phyloP scores from a whole-genome alignment of 257 asterid species.

The Solanum ossicruentum region DNA sequence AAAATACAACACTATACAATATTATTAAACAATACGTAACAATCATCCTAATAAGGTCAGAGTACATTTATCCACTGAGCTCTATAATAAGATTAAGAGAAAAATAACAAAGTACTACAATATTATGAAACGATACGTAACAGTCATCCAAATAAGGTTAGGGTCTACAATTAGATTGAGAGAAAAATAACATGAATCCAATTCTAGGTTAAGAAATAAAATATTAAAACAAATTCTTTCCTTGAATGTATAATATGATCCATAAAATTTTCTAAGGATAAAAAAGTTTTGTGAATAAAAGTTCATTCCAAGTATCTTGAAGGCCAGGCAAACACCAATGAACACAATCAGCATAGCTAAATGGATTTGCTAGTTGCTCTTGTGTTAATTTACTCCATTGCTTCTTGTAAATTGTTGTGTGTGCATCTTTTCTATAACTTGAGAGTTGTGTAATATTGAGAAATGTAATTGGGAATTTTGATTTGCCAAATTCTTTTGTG shows the following conservation, averaged over 20 bases:
- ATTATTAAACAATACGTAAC: not conserved
- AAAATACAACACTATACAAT: not conserved
- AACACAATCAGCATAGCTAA: constrained; percentile 61
- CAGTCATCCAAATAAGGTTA: not conserved
- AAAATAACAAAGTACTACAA: not conserved
- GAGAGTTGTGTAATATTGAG: constrained; percentile 58
- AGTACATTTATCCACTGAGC: not conserved
- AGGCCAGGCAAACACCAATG: constrained; percentile 72
- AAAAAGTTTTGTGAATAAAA: not conserved
- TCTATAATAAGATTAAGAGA: not conserved
- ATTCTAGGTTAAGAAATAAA: not conserved
- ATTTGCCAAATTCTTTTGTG: constrained; percentile 4
- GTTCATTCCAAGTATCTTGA: constrained; percentile 2
- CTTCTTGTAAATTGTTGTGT: constrained; percentile 50
- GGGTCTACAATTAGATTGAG: not conserved
- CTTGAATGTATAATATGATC: not conserved
- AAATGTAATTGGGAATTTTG: constrained; percentile 39
- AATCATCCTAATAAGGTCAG: not conserved
- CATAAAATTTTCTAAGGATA: not conserved
- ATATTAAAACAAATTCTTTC: not conserved
- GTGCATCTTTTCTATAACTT: constrained; percentile 55
- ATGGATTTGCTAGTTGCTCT: constrained; percentile 34
- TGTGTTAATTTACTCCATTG: constrained; percentile 32
- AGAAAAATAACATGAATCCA: not conserved
- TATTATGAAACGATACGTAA: not conserved